Evolutionary conservation across 2,329 filamentous ascomycete genomes (phyloP), one percentile per base, ranked within the genome.

Genomic region (Monosporascus sp.): DNA sequence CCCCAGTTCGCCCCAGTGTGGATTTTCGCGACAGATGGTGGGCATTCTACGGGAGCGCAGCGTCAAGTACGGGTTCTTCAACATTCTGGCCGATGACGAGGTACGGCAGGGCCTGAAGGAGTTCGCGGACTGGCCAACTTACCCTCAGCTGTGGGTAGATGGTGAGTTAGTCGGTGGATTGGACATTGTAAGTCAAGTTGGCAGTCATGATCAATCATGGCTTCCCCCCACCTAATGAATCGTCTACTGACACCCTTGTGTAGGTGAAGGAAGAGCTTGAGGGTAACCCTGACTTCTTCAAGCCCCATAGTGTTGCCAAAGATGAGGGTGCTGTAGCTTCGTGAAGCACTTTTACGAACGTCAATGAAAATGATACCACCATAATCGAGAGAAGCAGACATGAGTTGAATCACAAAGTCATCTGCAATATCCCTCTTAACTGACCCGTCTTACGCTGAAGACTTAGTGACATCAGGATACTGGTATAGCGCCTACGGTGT

Each of bases 11-110:
- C 91, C 91, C 1, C 89, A 96, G 72, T 96, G 92, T 66, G 91
- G 94, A 2, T 99, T 99, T 74, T 96, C 90, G 61, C 79, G 93
- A 61, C 91, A 97, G 74, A 76, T 96, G 45, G 94, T 99, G 44
- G 85, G 78, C 26, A 82, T 99, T 47, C 74, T 99, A 64, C 83
- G 94, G 50, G 93, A 97, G 74, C 87, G 91, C 68, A 88, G 88
- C 49, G 88, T 99, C 56, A 91, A 96, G 70, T 99, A 97, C 70
- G 94, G 94, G 20, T 99, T 99, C 78, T 99, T 99, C 79, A 97
- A 99, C 70, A 99, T 99, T 59, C 74, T 99, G 63, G 94, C 94
- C 58, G 94, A 99, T 69, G 93, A 99, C 66, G 93, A 97, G 71
- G 94, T 99, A 48, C 82, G 94, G 56, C 93, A 97, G 74, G 94